Evolutionary conservation across 352 stramenopile species (phyloP).

Genomic region (Blastocystis sp.): DNA sequence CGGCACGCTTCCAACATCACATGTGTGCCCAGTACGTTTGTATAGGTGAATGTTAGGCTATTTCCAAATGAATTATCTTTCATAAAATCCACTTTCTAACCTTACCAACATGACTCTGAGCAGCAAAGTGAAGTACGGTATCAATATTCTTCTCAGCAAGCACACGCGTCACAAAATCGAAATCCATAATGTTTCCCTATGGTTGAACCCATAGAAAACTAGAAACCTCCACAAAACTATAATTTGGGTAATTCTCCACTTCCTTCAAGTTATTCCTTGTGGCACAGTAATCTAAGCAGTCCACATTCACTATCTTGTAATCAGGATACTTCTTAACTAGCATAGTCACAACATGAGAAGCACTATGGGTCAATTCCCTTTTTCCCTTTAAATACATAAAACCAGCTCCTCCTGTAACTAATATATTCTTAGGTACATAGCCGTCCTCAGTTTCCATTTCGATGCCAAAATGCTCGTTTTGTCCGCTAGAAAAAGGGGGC

Average conservation of each 20-base stretch:
- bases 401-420: conserved; percentile 89
- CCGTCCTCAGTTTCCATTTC: conserved; percentile 2
- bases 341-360: conserved; percentile 88
- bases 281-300: conserved; percentile 79
- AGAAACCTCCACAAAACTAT: conserved; percentile 84
- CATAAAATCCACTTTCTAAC: neutral
- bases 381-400: conserved; percentile 73
- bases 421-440: conserved; percentile 84
- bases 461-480: too few relatives aligned
- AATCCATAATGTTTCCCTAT: conserved; percentile 84
- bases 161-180: conserved; percentile 86
- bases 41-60: conserved; percentile 91
- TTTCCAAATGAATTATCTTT: conserved; percentile 97
- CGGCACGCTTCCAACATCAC: conserved; percentile 90
- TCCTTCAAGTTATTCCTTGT: conserved; percentile 78
- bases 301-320: conserved; percentile 91
- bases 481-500: too few relatives aligned
- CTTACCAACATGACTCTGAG: conserved; percentile 76
- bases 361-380: conserved; percentile 65
- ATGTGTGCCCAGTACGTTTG: conserved; percentile 94
- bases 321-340: conserved; percentile 89
- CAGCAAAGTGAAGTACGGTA: conserved; percentile 94
- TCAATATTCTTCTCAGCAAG: conserved; percentile 87
- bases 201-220: conserved; percentile 62
- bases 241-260: conserved; percentile 75